These are phyloP conservation scores for Geotrichum restrictum DNA, from an alignment of 1,139 yeast species.

Conservation along the genomic window DNA sequence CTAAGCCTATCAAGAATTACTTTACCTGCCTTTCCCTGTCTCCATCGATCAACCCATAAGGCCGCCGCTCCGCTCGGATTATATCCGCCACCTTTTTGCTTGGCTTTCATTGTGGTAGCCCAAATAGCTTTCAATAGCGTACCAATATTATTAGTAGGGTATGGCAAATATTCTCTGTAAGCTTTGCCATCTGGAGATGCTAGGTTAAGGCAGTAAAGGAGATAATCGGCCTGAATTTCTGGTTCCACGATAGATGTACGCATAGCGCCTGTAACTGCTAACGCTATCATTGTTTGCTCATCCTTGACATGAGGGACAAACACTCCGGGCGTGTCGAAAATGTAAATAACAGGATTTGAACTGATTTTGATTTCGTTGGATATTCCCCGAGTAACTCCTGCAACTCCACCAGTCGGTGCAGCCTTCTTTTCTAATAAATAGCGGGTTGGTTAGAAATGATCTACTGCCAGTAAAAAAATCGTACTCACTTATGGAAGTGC, in stretches of 20 bases:
- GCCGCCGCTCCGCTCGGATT: constrained; percentile 64
- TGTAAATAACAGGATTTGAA: constrained; percentile 59
- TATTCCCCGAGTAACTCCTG: constrained; percentile 83
- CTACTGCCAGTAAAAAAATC: constrained; percentile 18
- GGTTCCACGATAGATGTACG: constrained; percentile 71
- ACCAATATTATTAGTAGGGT: constrained; percentile 73
- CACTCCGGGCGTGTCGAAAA: constrained; percentile 93
- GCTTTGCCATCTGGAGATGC: constrained; percentile 35
- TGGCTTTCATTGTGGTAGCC: constrained; percentile 21
- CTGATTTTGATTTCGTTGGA: constrained; percentile 70
- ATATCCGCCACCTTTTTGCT: constrained; percentile 39
- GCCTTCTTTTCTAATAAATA: constrained; percentile 52
- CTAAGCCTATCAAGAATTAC: constrained; percentile 40
- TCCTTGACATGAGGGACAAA: constrained; percentile 70
- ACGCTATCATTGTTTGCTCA: constrained; percentile 66
- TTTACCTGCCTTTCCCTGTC: constrained; percentile 51
- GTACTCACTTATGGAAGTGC: constrained; percentile 43
- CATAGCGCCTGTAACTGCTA: constrained; percentile 77
- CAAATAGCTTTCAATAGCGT: constrained; percentile 54
- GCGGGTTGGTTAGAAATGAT: not conserved
- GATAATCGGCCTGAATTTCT: constrained; percentile 78
- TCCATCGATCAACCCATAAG: constrained; percentile 65
- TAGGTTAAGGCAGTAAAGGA: constrained; percentile 65
- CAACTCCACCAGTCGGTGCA: constrained; percentile 80
- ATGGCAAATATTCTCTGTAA: constrained; percentile 44